Conservation (phyloP, 2,329 filamentous ascomycete genomes). For the Dactylellina haptotyla region DNA sequence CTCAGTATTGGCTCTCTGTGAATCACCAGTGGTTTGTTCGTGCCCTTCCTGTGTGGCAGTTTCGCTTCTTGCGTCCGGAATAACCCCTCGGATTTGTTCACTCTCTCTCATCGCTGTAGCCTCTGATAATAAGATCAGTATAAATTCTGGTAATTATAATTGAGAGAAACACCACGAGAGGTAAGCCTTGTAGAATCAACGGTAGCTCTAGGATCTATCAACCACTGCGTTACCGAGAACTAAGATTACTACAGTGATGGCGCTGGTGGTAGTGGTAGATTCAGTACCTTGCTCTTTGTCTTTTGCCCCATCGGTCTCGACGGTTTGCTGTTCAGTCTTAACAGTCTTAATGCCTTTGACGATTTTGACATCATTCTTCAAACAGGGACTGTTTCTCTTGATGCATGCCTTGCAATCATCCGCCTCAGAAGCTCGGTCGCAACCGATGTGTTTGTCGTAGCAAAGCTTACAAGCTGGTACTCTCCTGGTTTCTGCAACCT, state of each 20-base stretch:
- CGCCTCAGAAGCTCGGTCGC: slow-evolving; percentile 10
- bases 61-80: background rate
- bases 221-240: too few relatives aligned
- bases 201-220: too few relatives aligned
- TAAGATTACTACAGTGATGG: too few relatives aligned
- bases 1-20: background rate
- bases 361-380: slow-evolving; percentile 27
- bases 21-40: background rate
- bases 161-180: too few relatives aligned
- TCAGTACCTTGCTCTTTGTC: too few relatives aligned
- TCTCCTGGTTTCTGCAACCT: slow-evolving; percentile 6
- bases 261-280: too few relatives aligned
- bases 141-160: too few relatives aligned
- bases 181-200: too few relatives aligned
- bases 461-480: slow-evolving; percentile 39
- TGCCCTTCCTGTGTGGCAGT: background rate
- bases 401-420: slow-evolving; percentile 24
- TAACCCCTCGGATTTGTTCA: too few relatives aligned
- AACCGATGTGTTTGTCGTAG: slow-evolving; percentile 43
- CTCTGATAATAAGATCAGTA: too few relatives aligned
- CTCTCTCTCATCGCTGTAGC: too few relatives aligned
- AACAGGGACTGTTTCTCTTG: slow-evolving; percentile 9
- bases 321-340: background rate
- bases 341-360: slow-evolving; percentile 24
- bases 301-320: background rate